Conservation (phyloP, 202 grass and related monocot genomes). For the Hordeum pubiflorum region DNA sequence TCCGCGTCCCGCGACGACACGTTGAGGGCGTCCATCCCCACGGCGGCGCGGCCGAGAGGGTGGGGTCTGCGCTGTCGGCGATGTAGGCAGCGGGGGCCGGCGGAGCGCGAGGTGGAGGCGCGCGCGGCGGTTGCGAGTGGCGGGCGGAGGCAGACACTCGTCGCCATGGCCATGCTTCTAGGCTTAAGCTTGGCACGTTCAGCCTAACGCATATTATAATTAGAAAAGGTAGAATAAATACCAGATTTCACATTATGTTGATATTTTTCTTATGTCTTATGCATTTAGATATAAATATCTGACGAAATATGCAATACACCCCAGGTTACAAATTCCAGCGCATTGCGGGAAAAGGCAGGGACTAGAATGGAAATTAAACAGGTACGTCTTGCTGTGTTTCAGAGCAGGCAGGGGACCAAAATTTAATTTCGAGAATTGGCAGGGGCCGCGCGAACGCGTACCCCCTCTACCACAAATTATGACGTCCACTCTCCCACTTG, state of each 20-base stretch:
- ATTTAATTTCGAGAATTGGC: not conserved
- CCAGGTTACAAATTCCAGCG: not conserved
- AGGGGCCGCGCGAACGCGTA: slow-evolving; percentile 71
- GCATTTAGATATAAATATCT: not conserved
- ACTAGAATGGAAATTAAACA: not conserved
- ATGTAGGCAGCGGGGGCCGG: not conserved
- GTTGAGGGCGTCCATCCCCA: not conserved
- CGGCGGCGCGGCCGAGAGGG: not conserved
- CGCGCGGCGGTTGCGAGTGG: not conserved
- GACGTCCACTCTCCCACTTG: slow-evolving; percentile 69
- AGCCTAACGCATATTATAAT: not conserved
- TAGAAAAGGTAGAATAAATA: not conserved
- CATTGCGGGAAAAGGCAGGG: too few species aligned
- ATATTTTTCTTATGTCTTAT: too few species aligned
- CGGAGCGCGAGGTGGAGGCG: not conserved
- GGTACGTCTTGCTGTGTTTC: fast-evolving
- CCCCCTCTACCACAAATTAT: slow-evolving; percentile 72
- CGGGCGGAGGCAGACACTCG: not conserved
- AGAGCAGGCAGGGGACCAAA: not conserved
- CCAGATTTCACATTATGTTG: too few species aligned
- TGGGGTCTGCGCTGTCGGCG: not conserved
- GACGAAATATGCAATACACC: not conserved
- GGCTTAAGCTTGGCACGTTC: not conserved
- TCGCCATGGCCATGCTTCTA: not conserved
- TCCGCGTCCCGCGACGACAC: not conserved